Conservation (phyloP, 345 rosid species). For the Adansonia digitata region DNA sequence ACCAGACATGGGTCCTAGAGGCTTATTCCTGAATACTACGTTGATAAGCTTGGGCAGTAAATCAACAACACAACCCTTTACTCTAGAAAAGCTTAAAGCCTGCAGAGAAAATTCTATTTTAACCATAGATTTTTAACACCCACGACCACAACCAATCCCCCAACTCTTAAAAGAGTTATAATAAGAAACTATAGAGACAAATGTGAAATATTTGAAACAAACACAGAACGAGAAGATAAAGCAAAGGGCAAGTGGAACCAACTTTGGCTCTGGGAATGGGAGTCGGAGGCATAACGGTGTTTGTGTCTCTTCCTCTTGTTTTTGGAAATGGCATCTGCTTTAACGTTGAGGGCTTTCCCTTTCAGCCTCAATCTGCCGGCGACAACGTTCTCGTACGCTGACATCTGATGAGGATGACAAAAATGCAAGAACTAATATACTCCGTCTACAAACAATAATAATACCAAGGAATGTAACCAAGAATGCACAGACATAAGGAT, state of each 20-base stretch:
- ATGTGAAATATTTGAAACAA: background rate
- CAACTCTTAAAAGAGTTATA: background rate
- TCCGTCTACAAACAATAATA: background rate
- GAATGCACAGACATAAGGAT: background rate
- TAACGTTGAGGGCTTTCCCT: constrained; percentile 20
- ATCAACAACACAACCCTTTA: background rate
- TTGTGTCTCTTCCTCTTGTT: constrained; percentile 20
- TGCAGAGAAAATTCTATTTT: background rate
- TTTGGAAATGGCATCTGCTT: constrained; percentile 9
- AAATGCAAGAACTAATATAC: background rate
- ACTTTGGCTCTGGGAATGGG: too few relatives aligned
- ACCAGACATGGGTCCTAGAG: background rate
- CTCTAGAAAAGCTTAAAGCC: background rate
- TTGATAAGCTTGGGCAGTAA: background rate
- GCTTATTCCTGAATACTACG: background rate
- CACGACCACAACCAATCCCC: background rate
- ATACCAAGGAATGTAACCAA: background rate
- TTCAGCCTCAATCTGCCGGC: constrained; percentile 29
- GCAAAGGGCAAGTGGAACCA: background rate
- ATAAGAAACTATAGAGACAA: background rate
- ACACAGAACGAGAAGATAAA: background rate
- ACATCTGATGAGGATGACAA: constrained; percentile 6
- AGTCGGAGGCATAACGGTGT: background rate
- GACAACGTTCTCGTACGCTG: constrained; percentile 26
- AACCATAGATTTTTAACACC: background rate